Percentiles rank a stretch among this genome's conserved stretches.
These are phyloP conservation scores for Phytophthora sansomeana DNA, from an alignment of 352 stramenopile species.

Conservation along the genomic window DNA sequence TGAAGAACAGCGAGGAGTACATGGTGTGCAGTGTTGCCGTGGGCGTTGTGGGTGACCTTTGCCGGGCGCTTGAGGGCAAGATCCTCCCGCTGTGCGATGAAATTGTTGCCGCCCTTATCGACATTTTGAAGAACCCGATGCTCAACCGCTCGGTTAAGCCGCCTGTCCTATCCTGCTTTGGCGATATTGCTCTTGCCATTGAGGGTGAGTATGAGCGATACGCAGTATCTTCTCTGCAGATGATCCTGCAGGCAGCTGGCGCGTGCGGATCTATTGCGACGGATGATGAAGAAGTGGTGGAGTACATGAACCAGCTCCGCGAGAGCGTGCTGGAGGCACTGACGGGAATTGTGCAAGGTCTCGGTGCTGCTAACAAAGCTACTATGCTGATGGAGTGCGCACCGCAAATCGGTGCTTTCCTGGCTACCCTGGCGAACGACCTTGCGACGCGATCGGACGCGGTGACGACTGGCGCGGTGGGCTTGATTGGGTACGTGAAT, in stretches of 20 bases:
- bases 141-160: constrained; percentile 97
- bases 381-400: constrained; percentile 86
- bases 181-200: constrained; percentile 97
- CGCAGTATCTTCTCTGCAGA: constrained; percentile 79
- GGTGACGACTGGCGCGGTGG: constrained; percentile 93
- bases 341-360: constrained; percentile 96
- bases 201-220: constrained; percentile 93
- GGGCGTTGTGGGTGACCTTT: constrained; percentile 96
- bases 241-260: constrained; percentile 89
- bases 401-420: constrained; percentile 89
- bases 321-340: constrained; percentile 97
- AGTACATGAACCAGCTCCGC: constrained; percentile 97
- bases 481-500: constrained; percentile 85
- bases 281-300: constrained; percentile 98
- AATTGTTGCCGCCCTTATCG: constrained; percentile 94
- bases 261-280: constrained; percentile 87
- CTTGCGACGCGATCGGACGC: constrained; percentile 82
- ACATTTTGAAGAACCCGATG: constrained; percentile 95
- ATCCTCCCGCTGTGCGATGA: constrained; percentile 95
- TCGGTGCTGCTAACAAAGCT: constrained; percentile 91
- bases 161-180: constrained; percentile 96
- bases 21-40: constrained; percentile 97
- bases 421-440: constrained; percentile 89
- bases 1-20: constrained; percentile 96
- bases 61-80: constrained; percentile 91